Conservation (phyloP, 2,329 filamentous ascomycete genomes). For the Penicillium sp. region DNA sequence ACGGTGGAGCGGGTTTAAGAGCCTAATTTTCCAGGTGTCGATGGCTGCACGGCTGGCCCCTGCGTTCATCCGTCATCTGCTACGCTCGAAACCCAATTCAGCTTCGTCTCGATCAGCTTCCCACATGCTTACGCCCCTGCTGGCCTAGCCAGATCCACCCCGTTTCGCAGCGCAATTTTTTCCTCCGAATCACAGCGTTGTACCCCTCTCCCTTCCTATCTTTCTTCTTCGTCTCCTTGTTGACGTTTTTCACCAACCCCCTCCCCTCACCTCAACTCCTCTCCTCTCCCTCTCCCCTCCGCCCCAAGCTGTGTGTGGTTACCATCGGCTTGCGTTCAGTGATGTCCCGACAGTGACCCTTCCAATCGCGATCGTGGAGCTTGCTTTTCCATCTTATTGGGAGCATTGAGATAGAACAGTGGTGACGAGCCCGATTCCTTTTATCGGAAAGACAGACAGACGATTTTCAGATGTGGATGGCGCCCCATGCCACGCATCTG, state of each 20-base stretch:
- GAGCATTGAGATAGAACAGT: neutral
- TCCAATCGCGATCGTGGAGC: slow-evolving; percentile 3
- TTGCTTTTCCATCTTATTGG: neutral
- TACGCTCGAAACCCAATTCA: slow-evolving; percentile 17
- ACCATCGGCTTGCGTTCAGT: slow-evolving; percentile 4
- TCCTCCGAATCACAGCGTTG: neutral
- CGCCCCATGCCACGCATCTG: slow-evolving; percentile 38
- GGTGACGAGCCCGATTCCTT: neutral
- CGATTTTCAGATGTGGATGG: slow-evolving; percentile 29
- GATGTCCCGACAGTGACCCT: slow-evolving; percentile 11
- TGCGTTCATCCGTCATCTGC: slow-evolving; percentile 14
- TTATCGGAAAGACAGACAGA: slow-evolving; percentile 5
- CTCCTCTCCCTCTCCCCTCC: neutral
- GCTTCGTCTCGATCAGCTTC: slow-evolving; percentile 6
- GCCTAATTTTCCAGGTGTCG: slow-evolving; percentile 14
- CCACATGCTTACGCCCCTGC: slow-evolving; percentile 1
- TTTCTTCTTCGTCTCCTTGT: neutral
- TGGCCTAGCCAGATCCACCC: slow-evolving; percentile 1
- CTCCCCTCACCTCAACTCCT: neutral
- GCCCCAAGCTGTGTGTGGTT: slow-evolving; percentile 7
- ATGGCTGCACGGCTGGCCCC: slow-evolving; percentile 3
- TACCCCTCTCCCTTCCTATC: neutral
- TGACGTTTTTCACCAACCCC: neutral
- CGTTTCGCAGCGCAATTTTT: neutral
- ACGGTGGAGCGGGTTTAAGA: neutral